These are phyloP conservation scores for Erucastrum elatum DNA, from an alignment of 345 rosid genomes.

Conservation along the genomic window DNA sequence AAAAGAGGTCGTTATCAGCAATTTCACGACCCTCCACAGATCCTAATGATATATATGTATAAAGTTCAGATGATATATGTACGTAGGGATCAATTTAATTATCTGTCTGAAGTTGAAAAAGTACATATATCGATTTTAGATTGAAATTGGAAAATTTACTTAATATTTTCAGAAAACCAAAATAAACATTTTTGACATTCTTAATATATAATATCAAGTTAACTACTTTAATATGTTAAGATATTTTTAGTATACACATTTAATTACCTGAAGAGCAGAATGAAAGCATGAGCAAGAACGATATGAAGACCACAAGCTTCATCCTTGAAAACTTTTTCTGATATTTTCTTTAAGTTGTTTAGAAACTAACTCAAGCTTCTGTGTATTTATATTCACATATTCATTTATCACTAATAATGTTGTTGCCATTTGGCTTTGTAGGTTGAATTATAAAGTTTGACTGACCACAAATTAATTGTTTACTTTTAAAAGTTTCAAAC, in stretches of 20 bases:
- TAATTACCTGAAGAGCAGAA: constrained; percentile 27
- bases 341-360: neutral
- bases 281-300: constrained; percentile 12
- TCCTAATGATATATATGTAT: neutral
- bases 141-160: neutral
- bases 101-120: neutral
- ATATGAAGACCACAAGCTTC: constrained; percentile 1
- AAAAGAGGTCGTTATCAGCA: neutral
- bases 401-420: neutral
- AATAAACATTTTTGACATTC: neutral
- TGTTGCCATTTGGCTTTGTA: neutral
- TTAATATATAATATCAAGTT: neutral
- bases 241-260: neutral
- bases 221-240: neutral
- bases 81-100: neutral
- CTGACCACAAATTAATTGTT: neutral
- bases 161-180: neutral
- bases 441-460: neutral
- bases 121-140: neutral
- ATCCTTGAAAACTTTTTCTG: neutral
- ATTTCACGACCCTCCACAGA: neutral
- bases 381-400: constrained; percentile 11
- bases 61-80: neutral
- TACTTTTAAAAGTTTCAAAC: neutral
- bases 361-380: constrained; percentile 5